Base-by-base conservation (phyloP, 1,139 yeast species). In the Protomyces inouyei region DNA sequence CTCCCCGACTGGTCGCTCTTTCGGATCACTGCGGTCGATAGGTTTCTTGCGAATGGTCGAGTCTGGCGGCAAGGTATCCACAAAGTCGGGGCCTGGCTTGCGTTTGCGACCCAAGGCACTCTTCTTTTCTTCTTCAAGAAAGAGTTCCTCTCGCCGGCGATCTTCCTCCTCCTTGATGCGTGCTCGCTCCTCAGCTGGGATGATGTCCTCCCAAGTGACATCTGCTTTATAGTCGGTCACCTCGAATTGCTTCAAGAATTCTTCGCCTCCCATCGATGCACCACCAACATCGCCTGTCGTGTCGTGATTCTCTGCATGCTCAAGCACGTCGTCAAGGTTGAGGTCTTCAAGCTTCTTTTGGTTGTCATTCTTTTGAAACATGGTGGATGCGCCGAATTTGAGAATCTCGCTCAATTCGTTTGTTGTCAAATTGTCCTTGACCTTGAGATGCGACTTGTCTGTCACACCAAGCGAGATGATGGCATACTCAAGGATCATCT, bases 221-320 rank as follows among this genome's bases (percentile, higher is more conserved):
- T 95, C 98, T 0, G 98, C 98, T 76, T 95, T 95, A 76, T 92
- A 95, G 75, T 95, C 98, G 0, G 98, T 95, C 64, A 95, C 98
- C 76, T 95, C 98, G 75, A 95, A 95, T 54, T 95, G 99, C 72
- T 85, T 90, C 77, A 95, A 82, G 73, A 95, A 95, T 76, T 95
- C 99, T 76, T 95, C 99, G 60, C 98, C 97, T 67, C 99, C 99
- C 67, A 95, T 80, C 72, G 93, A 95, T 16, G 97, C 89, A 73
- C 95, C 98, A 6, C 98, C 98, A 32, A 93, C 77, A 60, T 93
- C 98, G 0, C 98, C 98, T 0, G 98, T 88, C 0, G 98, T 93
- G 25, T 87, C 85, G 74, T 93, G 98, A 74, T 95, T 98, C 75
- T 95, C 98, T 1, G 98, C 99, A 75, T 92, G 97, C 70, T 87